phyloP scores from a whole-genome alignment of 1,284 basidiomycete genomes.

The Boletus sp. region DNA sequence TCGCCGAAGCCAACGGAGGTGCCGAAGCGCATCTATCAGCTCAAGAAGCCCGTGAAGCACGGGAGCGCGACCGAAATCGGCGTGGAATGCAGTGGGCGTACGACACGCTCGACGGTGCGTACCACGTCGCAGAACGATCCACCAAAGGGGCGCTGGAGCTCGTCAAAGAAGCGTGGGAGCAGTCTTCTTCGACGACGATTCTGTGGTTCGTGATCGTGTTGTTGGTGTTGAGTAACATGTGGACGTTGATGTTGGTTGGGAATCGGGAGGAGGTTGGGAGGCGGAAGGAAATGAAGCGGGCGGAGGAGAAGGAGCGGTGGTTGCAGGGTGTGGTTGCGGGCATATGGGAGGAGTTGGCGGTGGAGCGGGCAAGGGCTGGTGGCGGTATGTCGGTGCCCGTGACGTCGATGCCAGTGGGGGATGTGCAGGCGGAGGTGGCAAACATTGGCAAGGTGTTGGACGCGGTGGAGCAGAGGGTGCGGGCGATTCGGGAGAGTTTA shows the following conservation, averaged over 20 bases:
- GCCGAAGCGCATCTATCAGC: conserved; percentile 13
- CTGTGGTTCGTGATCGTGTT: conserved; percentile 68
- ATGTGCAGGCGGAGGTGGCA: conserved; percentile 47
- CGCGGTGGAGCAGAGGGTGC: conserved; percentile 51
- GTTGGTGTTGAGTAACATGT: conserved; percentile 74
- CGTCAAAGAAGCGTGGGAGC: conserved; percentile 69
- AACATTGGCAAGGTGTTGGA: conserved; percentile 53
- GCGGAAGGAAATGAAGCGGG: conserved; percentile 51
- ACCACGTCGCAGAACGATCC: conserved; percentile 64
- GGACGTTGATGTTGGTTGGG: conserved; percentile 61
- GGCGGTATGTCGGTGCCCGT: conserved; percentile 16
- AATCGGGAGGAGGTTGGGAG: conserved; percentile 50
- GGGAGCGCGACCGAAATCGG: conserved; percentile 63
- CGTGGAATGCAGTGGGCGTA: conserved; percentile 81
- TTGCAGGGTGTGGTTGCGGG: conserved; percentile 64
- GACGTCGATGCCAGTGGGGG: conserved; percentile 22
- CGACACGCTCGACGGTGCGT: conserved; percentile 75
- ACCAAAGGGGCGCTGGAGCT: conserved; percentile 69
- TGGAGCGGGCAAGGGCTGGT: conserved; percentile 28
- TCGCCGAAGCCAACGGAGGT: conserved; percentile 16
- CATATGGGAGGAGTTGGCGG: conserved; percentile 66
- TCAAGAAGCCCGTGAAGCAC: conserved; percentile 40
- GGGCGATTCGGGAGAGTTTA: conserved; percentile 39
- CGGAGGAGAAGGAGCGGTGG: conserved; percentile 69
- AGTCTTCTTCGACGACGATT: conserved; percentile 64